Percentiles rank a stretch among this genome's conserved stretches.
Evolutionary conservation across 1,284 basidiomycete genomes (phyloP).

Genomic region (Mycosarcoma maydis): DNA sequence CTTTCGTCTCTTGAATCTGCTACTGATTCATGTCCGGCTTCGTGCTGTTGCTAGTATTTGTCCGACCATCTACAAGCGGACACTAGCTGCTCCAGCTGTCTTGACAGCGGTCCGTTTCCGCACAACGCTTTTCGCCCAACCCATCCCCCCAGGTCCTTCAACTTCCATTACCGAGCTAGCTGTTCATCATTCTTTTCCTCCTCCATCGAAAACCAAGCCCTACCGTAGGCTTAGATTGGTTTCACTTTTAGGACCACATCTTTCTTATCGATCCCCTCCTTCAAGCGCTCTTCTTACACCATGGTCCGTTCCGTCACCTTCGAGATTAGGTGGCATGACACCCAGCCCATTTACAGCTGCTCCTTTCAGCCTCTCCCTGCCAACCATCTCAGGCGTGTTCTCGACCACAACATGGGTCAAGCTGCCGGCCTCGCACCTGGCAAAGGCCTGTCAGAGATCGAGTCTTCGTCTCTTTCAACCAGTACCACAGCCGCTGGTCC

Average conservation of each 20-base stretch:
- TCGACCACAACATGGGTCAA: constrained; percentile 64
- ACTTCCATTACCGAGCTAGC: too few relatives aligned
- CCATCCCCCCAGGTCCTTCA: too few relatives aligned
- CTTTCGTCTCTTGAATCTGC: background rate
- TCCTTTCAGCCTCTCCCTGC: constrained; percentile 62
- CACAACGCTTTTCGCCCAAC: too few relatives aligned
- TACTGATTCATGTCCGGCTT: too few relatives aligned
- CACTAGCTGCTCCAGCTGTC: background rate
- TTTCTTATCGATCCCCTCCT: too few relatives aligned
- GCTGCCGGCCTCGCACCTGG: constrained; percentile 61
- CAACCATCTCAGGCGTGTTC: constrained; percentile 54
- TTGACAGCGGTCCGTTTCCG: too few relatives aligned
- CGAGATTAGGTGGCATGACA: constrained; percentile 67
- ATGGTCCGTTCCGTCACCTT: constrained; percentile 66
- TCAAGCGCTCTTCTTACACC: constrained; percentile 3
- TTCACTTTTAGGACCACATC: too few relatives aligned
- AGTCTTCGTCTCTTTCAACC: constrained; percentile 14
- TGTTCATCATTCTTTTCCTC: too few relatives aligned
- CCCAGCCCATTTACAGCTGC: constrained; percentile 65
- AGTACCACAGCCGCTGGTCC: constrained; percentile 10
- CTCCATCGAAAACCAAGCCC: too few relatives aligned
- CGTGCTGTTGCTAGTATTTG: too few relatives aligned
- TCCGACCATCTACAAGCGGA: too few relatives aligned
- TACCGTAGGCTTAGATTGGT: too few relatives aligned
- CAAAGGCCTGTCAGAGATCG: constrained; percentile 45